These are phyloP conservation scores for Lathyrus sativus DNA, from an alignment of 306 rosid species.

Conservation along the genomic window DNA sequence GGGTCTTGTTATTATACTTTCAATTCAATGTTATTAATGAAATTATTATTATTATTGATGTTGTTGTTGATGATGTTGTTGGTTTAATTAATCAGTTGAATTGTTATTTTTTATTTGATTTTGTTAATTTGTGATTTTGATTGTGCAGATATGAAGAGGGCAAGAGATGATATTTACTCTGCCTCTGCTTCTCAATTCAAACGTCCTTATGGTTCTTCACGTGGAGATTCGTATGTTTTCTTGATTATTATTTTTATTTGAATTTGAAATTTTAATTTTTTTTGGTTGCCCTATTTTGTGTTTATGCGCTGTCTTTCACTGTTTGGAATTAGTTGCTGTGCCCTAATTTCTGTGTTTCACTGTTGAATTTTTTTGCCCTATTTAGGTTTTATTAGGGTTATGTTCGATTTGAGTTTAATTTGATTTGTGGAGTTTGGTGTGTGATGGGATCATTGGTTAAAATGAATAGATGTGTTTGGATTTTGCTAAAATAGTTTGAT, in stretches of 20 bases:
- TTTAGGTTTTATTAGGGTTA: slow-evolving; percentile 36
- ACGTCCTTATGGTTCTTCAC: slow-evolving; percentile 63
- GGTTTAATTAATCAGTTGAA: slow-evolving; percentile 21
- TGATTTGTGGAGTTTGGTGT: slow-evolving; percentile 28
- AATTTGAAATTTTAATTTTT: neutral
- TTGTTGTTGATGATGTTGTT: neutral
- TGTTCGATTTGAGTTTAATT: slow-evolving; percentile 36
- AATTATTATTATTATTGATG: neutral
- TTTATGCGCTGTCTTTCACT: slow-evolving; percentile 13
- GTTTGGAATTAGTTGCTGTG: slow-evolving; percentile 21
- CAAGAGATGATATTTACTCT: slow-evolving; percentile 59
- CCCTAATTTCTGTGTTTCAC: slow-evolving; percentile 21
- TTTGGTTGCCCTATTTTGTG: slow-evolving; percentile 8
- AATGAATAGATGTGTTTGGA: slow-evolving; percentile 18
- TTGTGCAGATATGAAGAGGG: slow-evolving; percentile 64
- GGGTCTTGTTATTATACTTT: slow-evolving; percentile 15
- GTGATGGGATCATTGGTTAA: slow-evolving; percentile 28
- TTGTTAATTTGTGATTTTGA: slow-evolving; percentile 1
- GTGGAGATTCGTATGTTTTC: slow-evolving; percentile 65
- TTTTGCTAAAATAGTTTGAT: slow-evolving; percentile 16
- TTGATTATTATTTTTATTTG: neutral
- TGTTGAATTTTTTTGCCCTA: neutral
- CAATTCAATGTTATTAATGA: slow-evolving; percentile 13
- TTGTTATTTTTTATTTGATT: slow-evolving; percentile 28
- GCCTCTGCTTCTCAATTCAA: slow-evolving; percentile 64